A percentile compares a stretch with the other conserved stretches of the same genome.
phyloP scores from a whole-genome alignment of 495 filamentous ascomycete genomes.

The Glonium stellatum region DNA sequence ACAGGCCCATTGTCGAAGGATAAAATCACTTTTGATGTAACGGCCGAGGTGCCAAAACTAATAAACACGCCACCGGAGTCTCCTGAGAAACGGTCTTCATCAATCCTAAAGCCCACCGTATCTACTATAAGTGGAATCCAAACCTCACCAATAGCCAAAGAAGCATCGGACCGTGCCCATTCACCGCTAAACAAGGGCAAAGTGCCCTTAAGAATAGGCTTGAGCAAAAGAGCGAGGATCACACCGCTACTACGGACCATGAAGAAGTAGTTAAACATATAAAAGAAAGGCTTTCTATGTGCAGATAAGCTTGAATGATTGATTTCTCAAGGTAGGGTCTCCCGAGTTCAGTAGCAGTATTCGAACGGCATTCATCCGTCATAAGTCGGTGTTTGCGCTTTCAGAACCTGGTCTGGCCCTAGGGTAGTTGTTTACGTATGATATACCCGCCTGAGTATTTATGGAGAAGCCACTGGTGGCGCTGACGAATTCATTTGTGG shows the following conservation, averaged over 20 bases:
- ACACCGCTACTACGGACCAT: not conserved
- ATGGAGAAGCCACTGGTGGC: no score
- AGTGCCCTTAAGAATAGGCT: slow-evolving; percentile 57
- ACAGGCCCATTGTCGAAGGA: not conserved
- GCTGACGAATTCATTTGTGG: no score
- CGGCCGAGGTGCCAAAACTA: not conserved
- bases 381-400: no score
- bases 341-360: no score
- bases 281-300: no score
- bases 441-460: no score
- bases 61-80: not conserved
- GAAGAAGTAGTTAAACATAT: not conserved
- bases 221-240: slow-evolving; percentile 60
- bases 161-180: slow-evolving; percentile 15
- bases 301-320: no score
- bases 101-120: not conserved
- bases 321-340: no score
- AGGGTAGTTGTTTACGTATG: no score
- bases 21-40: not conserved
- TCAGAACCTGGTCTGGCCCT: no score
- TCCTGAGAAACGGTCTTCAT: not conserved
- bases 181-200: slow-evolving; percentile 50
- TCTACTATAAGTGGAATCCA: slow-evolving; percentile 3
- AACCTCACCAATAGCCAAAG: slow-evolving; percentile 2
- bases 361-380: no score